Conservation (phyloP, 805 yeast genomes). For the Lipomyces sp. region DNA sequence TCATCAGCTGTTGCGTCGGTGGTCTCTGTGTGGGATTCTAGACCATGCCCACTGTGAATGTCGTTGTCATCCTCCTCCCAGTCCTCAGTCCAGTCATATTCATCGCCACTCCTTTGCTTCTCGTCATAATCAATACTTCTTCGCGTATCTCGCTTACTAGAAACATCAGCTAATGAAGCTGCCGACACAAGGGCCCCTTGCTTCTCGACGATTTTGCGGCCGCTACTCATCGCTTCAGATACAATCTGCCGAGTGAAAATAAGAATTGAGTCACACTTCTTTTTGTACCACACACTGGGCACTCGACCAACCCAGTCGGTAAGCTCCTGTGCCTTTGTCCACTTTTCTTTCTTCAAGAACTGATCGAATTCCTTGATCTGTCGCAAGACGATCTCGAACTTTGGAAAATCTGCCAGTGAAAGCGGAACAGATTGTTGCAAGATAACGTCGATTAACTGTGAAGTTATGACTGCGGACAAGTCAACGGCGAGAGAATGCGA, state of each 20-base stretch:
- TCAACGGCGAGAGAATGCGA: constrained; percentile 23
- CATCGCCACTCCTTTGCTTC: constrained; percentile 14
- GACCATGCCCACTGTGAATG: background rate
- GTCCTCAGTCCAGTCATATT: constrained; percentile 34
- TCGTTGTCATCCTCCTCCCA: constrained; percentile 31
- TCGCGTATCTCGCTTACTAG: background rate
- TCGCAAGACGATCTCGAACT: constrained; percentile 19
- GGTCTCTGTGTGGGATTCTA: background rate
- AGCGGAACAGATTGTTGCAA: constrained; percentile 27
- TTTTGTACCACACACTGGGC: constrained; percentile 34
- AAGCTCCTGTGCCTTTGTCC: constrained; percentile 24
- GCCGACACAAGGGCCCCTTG: constrained; percentile 19
- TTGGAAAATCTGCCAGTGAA: constrained; percentile 5
- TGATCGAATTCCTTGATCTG: constrained; percentile 21
- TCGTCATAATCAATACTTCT: constrained; percentile 1
- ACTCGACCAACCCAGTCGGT: constrained; percentile 33
- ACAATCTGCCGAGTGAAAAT: constrained; percentile 20
- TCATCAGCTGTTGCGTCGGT: constrained; percentile 15
- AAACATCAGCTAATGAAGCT: constrained; percentile 17
- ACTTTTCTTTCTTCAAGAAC: constrained; percentile 17
- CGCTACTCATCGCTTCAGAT: constrained; percentile 18
- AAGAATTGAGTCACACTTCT: constrained; percentile 30
- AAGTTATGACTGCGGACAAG: constrained; percentile 18
- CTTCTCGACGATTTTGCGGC: constrained; percentile 33
- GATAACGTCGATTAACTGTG: constrained; percentile 20